Conservation (phyloP, 2,329 filamentous ascomycete species). For the Orbilia ellipsospora region DNA sequence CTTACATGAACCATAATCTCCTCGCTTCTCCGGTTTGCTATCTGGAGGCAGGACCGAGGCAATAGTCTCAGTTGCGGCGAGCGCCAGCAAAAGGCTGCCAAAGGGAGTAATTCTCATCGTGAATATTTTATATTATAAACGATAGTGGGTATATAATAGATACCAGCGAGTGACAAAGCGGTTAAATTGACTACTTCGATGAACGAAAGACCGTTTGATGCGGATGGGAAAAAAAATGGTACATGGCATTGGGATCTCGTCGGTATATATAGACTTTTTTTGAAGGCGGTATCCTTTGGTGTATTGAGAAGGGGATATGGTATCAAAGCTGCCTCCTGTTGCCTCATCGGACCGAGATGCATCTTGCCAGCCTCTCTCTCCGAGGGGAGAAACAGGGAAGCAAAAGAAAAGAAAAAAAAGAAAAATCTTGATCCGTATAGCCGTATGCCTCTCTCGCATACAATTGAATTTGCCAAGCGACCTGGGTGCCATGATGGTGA, state of each 20-base stretch:
- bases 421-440: conserved; percentile 1
- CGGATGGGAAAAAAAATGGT: background rate
- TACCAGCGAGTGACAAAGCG: background rate
- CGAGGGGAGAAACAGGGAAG: background rate
- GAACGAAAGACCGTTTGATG: conserved; percentile 6
- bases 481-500: background rate
- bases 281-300: background rate
- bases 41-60: background rate
- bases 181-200: background rate
- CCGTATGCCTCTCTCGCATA: background rate
- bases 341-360: background rate
- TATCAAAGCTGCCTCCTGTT: background rate
- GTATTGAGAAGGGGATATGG: background rate
- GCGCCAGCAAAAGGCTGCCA: background rate
- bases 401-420: conserved; percentile 1
- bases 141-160: background rate
- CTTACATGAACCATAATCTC: background rate
- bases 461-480: background rate
- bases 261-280: background rate
- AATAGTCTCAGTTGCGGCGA: background rate
- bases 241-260: background rate
- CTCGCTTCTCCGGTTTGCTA: background rate
- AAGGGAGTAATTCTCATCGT: background rate
- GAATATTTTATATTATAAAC: background rate
- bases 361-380: background rate